Percentiles rank a stretch among this genome's conserved stretches.
phyloP scores from a whole-genome alignment of 805 yeast genomes.

The Saccharomycopsis guyanensis region DNA sequence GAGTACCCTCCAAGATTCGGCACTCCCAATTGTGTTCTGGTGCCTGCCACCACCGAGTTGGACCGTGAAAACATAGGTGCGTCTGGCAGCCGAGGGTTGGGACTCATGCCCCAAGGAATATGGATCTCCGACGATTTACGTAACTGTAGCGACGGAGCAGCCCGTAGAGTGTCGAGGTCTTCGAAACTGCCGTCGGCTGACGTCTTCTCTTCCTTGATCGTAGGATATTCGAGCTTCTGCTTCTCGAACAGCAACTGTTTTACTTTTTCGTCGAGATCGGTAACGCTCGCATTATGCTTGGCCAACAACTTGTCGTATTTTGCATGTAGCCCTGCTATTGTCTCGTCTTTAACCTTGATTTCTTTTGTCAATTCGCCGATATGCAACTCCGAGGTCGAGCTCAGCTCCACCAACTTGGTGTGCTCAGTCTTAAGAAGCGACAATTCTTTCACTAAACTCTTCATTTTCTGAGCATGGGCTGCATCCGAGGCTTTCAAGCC shows the following conservation, averaged over 20 bases:
- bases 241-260: constrained; percentile 3
- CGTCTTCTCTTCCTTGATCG: neutral
- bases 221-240: neutral
- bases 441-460: constrained; percentile 18
- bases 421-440: constrained; percentile 13
- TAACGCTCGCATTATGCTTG: constrained; percentile 7
- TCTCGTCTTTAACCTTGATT: constrained; percentile 9
- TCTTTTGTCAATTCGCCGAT: constrained; percentile 8
- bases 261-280: constrained; percentile 21
- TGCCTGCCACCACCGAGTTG: neutral
- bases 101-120: constrained; percentile 9
- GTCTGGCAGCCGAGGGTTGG: neutral
- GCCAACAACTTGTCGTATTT: constrained; percentile 21
- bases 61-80: constrained; percentile 1
- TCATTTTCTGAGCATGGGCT: constrained; percentile 18
- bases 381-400: constrained; percentile 1
- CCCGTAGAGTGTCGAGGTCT: neutral
- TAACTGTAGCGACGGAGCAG: neutral
- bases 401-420: constrained; percentile 2
- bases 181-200: neutral
- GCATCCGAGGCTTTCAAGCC: constrained; percentile 29
- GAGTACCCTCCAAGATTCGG: neutral
- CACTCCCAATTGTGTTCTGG: neutral
- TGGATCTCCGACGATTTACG: constrained; percentile 7
- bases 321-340: constrained; percentile 8